Evolutionary conservation across 1,284 basidiomycete genomes (phyloP).

Genomic region (Cerioporus squamosus): DNA sequence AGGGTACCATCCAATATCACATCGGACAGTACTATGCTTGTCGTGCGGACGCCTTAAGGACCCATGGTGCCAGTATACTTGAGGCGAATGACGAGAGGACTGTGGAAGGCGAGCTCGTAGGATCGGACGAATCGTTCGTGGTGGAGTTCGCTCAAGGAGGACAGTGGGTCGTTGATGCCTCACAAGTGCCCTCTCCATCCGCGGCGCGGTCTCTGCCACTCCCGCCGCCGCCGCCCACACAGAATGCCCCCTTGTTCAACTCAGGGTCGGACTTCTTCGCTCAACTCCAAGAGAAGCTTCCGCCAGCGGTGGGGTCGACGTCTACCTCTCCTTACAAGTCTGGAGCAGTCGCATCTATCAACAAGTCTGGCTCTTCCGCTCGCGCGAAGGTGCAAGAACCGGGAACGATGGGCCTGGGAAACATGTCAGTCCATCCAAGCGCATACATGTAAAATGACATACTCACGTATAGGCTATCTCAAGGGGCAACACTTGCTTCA

Average conservation of each 20-base stretch:
- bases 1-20: constrained; percentile 40
- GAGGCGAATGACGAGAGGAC: constrained; percentile 42
- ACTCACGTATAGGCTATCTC: constrained; percentile 54
- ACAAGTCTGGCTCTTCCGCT: constrained; percentile 30
- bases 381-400: constrained; percentile 42
- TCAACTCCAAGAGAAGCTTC: constrained; percentile 38
- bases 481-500: constrained; percentile 94
- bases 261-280: constrained; percentile 63
- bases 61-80: constrained; percentile 42
- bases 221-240: constrained; percentile 17
- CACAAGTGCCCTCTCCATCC: constrained; percentile 16
- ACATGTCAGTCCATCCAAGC: constrained; percentile 65
- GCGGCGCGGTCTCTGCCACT: constrained; percentile 5
- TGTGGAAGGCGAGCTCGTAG: constrained; percentile 62
- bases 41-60: constrained; percentile 40
- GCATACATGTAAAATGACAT: constrained; percentile 26
- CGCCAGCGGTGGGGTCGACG: constrained; percentile 29
- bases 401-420: constrained; percentile 86
- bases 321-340: constrained; percentile 33
- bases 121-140: constrained; percentile 64
- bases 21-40: constrained; percentile 17
- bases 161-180: constrained; percentile 53
- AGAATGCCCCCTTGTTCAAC: constrained; percentile 47
- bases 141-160: constrained; percentile 56
- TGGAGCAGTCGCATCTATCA: constrained; percentile 27